Base-by-base conservation (phyloP, 1,139 yeast species). In the Meyerozyma elateridarum region DNA sequence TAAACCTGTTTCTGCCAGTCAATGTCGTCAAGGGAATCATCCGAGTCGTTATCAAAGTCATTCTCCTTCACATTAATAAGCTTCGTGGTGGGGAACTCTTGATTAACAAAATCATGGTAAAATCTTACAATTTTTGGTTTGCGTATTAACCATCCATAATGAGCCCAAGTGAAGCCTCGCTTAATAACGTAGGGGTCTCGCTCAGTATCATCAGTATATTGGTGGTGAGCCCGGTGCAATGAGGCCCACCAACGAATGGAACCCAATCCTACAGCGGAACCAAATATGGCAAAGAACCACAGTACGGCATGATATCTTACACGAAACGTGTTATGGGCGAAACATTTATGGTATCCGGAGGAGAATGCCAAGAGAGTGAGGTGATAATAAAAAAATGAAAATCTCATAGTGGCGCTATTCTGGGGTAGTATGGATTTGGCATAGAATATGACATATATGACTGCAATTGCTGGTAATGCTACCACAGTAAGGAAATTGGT, bases 201-300 rank as follows among this genome's bases (percentile, higher is more conserved):
- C 36, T 79, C 85, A 0, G 83, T 75, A 41, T 79, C 85, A 41
- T 67, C 83, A 46, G 65, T 76, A 39, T 51, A 76, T 35, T 79
- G 71, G 47, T 81, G 88, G 50, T 81, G 88, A 0, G 84, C 84
- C 33, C 84, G 55, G 52, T 81, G 89, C 22, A 78, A 59, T 0
- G 77, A 59, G 1, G 79, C 78, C 83, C 85, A 80, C 61, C 74
- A 67, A 36, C 73, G 60, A 1, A 75, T 71, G 1, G 80, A 64
- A 0, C 87, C 85, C 8, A 81, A 49, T 0, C 88, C 87, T 11
- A 73, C 64, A 39, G 81, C 70, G 12, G 77, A 60, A 2, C 84
- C 83, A 33, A 79, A 56, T 0, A 76, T 46, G 1, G 76, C 73
- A 45, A 78, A 70, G 14, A 58, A 52, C 29, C 61, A 48, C 34